These are phyloP conservation scores for Arxiozyma telluris DNA, from an alignment of 1,139 yeast species.

Conservation along the genomic window DNA sequence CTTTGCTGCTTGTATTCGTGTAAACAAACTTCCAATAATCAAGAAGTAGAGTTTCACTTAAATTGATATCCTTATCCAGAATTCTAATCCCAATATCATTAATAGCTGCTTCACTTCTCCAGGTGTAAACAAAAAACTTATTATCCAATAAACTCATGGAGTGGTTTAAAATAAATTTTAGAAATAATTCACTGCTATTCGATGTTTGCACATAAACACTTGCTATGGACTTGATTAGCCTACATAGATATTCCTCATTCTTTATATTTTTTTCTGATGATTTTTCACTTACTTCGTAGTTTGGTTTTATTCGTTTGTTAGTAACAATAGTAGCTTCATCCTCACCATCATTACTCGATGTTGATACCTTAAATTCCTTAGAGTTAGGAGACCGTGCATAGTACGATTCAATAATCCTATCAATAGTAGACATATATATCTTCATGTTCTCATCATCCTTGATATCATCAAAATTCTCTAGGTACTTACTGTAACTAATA, in stretches of 20 bases:
- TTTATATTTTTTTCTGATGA: slow-evolving; percentile 33
- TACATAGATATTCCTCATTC: slow-evolving; percentile 34
- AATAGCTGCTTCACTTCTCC: slow-evolving; percentile 48
- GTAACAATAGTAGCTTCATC: slow-evolving; percentile 7
- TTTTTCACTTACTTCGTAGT: slow-evolving; percentile 26
- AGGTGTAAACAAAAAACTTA: slow-evolving; percentile 38
- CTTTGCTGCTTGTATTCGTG: slow-evolving; percentile 34
- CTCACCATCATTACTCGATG: slow-evolving; percentile 8
- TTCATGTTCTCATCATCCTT: slow-evolving; percentile 2
- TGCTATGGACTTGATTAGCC: slow-evolving; percentile 26
- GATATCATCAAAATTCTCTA: slow-evolving; percentile 15
- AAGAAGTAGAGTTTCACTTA: slow-evolving; percentile 2
- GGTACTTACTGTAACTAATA: slow-evolving; percentile 42
- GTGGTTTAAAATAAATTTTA: slow-evolving; percentile 17
- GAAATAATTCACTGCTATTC: slow-evolving; percentile 10
- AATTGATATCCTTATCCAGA: slow-evolving; percentile 13
- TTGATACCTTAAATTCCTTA: slow-evolving; percentile 12
- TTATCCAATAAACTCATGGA: slow-evolving; percentile 29
- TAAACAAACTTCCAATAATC: slow-evolving; percentile 29
- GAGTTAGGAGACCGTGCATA: slow-evolving; percentile 12
- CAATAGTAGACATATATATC: slow-evolving; percentile 11
- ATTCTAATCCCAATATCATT: slow-evolving; percentile 34
- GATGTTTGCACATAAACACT: slow-evolving; percentile 18
- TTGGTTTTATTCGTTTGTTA: slow-evolving; percentile 18
- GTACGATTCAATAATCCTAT: slow-evolving; percentile 15